Conservation (phyloP, 2,329 filamentous ascomycete species). For the Penicillium sp. region DNA sequence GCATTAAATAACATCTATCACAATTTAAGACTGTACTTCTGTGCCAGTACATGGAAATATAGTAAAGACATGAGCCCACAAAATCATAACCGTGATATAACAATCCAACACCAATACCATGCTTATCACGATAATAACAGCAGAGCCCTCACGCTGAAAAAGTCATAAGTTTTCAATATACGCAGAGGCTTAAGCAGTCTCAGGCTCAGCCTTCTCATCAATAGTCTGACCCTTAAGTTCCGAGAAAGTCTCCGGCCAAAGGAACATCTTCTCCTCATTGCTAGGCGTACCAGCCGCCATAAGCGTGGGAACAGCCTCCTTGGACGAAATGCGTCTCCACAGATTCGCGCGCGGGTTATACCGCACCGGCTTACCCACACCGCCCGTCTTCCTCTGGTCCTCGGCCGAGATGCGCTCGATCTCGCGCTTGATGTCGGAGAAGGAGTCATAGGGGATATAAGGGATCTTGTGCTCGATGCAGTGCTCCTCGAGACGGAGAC, state of each 20-base stretch:
- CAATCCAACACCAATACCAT: slow-evolving; percentile 5
- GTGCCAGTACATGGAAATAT: neutral
- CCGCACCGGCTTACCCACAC: slow-evolving; percentile 53
- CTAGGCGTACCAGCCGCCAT: slow-evolving; percentile 48
- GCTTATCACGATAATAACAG: slow-evolving; percentile 2
- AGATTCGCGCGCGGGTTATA: slow-evolving; percentile 66
- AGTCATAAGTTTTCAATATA: no score
- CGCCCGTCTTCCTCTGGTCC: slow-evolving; percentile 58
- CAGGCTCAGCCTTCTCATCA: slow-evolving; percentile 7
- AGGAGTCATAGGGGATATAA: slow-evolving; percentile 61
- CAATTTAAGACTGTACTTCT: neutral
- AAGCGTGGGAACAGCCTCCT: slow-evolving; percentile 50
- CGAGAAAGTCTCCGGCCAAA: slow-evolving; percentile 58
- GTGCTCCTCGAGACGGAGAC: slow-evolving; percentile 61
- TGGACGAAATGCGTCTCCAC: slow-evolving; percentile 60
- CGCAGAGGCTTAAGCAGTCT: slow-evolving; percentile 1
- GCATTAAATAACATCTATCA: neutral
- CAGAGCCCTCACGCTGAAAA: neutral
- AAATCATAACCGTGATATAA: slow-evolving; percentile 7
- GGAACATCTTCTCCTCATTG: slow-evolving; percentile 57
- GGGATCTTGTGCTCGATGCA: slow-evolving; percentile 57
- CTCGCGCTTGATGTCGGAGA: slow-evolving; percentile 60
- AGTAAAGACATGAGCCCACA: neutral
- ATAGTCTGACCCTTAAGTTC: slow-evolving; percentile 37
- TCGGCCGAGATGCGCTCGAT: slow-evolving; percentile 54